Evolutionary conservation across 495 filamentous ascomycete species (phyloP), one percentile per base, ranked within the genome.

Genomic region (Pseudotulostoma volvatum): DNA sequence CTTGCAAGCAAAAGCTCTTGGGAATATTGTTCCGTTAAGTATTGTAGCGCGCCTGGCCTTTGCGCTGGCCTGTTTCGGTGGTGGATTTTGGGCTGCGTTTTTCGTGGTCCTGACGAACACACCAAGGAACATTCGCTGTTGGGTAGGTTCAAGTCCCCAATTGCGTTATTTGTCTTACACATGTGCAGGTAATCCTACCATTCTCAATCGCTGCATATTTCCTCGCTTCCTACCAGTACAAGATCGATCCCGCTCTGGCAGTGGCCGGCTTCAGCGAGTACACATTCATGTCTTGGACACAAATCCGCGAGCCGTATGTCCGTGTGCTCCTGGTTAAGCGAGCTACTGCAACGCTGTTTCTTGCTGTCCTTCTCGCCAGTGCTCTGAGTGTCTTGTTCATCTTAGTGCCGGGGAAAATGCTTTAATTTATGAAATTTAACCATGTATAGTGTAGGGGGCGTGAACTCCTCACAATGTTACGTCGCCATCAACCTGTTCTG

Each of bases 241-340:
- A 78, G 37, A 70, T 97, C 28, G 90, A 97, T 51, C 92, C 92
- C 0, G 63, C 92, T 45, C 76, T 95, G 57, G 90, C 84, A 2
- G 69, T 96, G n/a, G 45, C 81, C 14, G 88, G 87, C 20, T 76
- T 74, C 50, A 95, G 85, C 62, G 90, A 97, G 60, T 94, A 94
- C 60, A 93, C 85, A 0, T 85, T 93, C 35, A 81, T 93, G 70
- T 76, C 75, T 48, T 95, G 88, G 67, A 74, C 77, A 9, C 73
- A 74, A 2, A 80, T 97, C 37, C 73, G 76, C 33, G 90, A 97
- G 53, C 81, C 84, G 0, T 97, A 87, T 48, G 80, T 96, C 20
- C 77, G 83, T 25, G 77, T 74, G 46, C 71, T 95, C 4, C 67
- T 96, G 35, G 74, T 69, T 41, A 84, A 84, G 56, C 78, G 90